phyloP scores from a whole-genome alignment of 2,329 filamentous ascomycete species.

The Nemania sp. region DNA sequence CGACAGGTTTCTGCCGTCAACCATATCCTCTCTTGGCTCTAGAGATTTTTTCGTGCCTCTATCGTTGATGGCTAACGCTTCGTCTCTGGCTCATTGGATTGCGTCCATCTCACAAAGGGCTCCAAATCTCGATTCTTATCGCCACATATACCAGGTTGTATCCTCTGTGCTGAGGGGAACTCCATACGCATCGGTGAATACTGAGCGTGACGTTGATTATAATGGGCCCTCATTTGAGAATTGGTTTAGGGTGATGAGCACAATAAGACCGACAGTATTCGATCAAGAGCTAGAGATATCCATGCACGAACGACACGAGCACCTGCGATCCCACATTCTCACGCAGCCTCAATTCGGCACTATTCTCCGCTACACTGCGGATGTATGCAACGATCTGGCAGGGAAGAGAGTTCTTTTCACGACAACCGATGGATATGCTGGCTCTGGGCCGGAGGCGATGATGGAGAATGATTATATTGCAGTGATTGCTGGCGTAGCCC shows the following conservation, averaged over 20 bases:
- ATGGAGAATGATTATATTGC: not conserved
- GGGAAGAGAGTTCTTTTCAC: not conserved
- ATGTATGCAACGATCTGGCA: not conserved
- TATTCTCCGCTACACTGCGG: not conserved
- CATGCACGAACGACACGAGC: not conserved
- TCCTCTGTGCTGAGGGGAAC: not conserved
- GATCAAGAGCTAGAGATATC: not conserved
- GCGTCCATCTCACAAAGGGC: not conserved
- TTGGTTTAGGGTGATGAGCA: conserved; percentile 1
- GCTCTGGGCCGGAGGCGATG: not conserved
- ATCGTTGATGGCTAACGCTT: not conserved
- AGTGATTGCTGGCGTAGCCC: not conserved
- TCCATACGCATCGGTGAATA: not conserved
- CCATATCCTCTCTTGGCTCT: not conserved
- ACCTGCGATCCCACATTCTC: not conserved
- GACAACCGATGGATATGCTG: not conserved
- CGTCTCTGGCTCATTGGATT: not conserved
- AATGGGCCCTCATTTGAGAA: not conserved
- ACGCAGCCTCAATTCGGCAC: not conserved
- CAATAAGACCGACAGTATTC: not conserved
- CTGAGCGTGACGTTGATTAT: not conserved
- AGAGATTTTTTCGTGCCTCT: not conserved
- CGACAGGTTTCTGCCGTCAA: not conserved
- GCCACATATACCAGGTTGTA: not conserved
- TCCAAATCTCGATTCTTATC: not conserved